A percentile compares a stretch with the other conserved stretches of the same genome.
Evolutionary conservation across 225 moss, liverwort and hornwort species (phyloP).

Genomic region (Asterella californica): DNA sequence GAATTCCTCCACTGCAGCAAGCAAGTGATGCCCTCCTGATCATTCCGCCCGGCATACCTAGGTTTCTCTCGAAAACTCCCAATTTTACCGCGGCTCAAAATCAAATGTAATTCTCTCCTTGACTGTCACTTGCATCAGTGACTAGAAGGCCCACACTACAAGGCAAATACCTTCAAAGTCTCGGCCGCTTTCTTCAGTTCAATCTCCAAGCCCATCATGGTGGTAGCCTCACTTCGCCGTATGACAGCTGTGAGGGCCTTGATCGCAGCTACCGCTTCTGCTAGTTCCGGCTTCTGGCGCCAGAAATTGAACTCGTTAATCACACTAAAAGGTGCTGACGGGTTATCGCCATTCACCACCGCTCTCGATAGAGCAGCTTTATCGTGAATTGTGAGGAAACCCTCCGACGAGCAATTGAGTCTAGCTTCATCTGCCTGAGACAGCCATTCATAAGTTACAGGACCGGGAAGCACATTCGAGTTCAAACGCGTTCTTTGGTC

Average conservation of each 20-base stretch:
- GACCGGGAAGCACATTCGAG: constrained; percentile 20
- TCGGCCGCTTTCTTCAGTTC: constrained; percentile 72
- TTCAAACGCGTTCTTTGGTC: constrained; percentile 2
- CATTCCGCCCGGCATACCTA: background rate
- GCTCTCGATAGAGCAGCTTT: background rate
- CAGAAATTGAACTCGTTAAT: constrained; percentile 69
- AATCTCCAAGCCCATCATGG: constrained; percentile 80
- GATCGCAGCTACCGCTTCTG: constrained; percentile 73
- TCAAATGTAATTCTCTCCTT: background rate
- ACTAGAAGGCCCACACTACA: background rate
- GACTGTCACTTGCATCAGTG: background rate
- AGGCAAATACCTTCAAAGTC: constrained; percentile 49
- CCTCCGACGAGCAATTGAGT: constrained; percentile 39
- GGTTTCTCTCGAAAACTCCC: background rate
- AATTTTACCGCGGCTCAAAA: background rate
- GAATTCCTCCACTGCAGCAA: background rate
- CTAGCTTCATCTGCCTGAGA: constrained; percentile 68
- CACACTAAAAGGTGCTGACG: constrained; percentile 46
- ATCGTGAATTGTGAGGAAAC: constrained; percentile 26
- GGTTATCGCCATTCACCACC: constrained; percentile 13
- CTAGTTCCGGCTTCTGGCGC: constrained; percentile 66
- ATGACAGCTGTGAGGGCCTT: constrained; percentile 72
- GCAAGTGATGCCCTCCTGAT: background rate
- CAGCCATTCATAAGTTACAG: constrained; percentile 48
- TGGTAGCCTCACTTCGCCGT: constrained; percentile 62